Evolutionary conservation across 202 grass and related monocot species (phyloP), one percentile per base, ranked within the genome.

Genomic region (Setaria viridis): DNA sequence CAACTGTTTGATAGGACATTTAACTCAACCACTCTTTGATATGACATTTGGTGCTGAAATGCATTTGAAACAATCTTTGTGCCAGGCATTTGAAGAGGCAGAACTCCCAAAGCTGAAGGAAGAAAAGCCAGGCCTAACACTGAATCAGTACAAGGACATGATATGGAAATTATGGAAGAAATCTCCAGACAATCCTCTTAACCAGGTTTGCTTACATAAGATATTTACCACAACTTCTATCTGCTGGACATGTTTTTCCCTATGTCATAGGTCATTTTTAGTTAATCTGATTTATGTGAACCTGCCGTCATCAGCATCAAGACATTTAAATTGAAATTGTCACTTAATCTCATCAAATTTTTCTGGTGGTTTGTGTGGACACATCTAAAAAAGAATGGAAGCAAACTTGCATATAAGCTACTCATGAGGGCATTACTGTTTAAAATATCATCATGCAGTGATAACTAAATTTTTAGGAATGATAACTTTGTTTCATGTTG

Each of bases 91-190:
- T 91, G 93, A 99, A 91, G 97, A 99, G 85, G 93, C 79, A 55
- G 97, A 99, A 62, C 92, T 99, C 25, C 91, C 97, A 67, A 99
- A 94, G 82, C 82, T 99, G 64, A 99, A 99, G 88, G 97, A 89
- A 91, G 97, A 99, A 92, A 99, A 99, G 65, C 97, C 97, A 53
- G 97, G 97, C 21, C 70, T 99, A 59, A 96, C 91, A 2, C 80
- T 99, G 50, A 80, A 99, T n/a, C 93, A 99, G 54, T 99, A 96
- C 90, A 99, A 96, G 92, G 97, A 96, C 63, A 99, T 99, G 97
- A 90, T 99, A 85, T 99, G 97, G 97, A 99, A 99, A 87, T 78
- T 96, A 53, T 99, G 97, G 97, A 99, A 96, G 86, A 99, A 99
- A 73, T 99, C 97, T 39, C 97, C 97, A 54, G 97, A 99, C 70